phyloP scores from a whole-genome alignment of 345 rosid species.

The Lepidium africanum region DNA sequence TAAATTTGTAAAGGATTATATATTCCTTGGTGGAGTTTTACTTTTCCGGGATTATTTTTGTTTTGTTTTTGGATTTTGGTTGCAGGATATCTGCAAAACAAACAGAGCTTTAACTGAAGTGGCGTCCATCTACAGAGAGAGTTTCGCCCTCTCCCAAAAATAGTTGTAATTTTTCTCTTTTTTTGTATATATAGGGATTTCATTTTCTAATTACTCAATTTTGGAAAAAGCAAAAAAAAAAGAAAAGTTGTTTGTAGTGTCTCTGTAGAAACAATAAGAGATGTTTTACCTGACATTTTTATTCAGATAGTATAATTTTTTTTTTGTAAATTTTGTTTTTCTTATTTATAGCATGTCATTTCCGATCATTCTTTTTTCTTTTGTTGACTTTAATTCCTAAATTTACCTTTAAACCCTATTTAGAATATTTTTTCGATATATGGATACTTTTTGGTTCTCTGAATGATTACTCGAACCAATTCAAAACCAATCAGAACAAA shows the following conservation, averaged over 20 bases:
- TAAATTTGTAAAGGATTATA: slow-evolving; percentile 13
- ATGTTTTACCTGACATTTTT: slow-evolving; percentile 14
- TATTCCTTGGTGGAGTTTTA: slow-evolving; percentile 7
- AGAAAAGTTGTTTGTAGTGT: slow-evolving; percentile 4
- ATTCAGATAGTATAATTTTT: background rate
- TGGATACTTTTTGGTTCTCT: no score
- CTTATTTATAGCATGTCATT: background rate
- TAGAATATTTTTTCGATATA: no score
- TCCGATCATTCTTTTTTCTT: background rate
- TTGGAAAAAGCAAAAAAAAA: background rate
- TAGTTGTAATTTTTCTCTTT: background rate
- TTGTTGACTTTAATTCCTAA: background rate
- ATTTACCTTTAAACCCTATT: no score
- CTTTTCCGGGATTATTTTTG: background rate
- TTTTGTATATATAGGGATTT: slow-evolving; percentile 16
- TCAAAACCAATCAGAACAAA: no score
- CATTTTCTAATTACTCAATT: slow-evolving; percentile 7
- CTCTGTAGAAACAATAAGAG: slow-evolving; percentile 42
- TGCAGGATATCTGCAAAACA: slow-evolving; percentile 16
- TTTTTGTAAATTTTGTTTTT: slow-evolving; percentile 1
- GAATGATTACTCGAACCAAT: no score
- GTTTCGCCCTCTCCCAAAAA: slow-evolving; percentile 18
- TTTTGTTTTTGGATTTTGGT: background rate
- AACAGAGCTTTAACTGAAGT: slow-evolving; percentile 22
- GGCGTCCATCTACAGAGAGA: slow-evolving; percentile 15